Base-by-base conservation (phyloP, 192 early-diverging fungal species). In the Haplosporangium gracile region DNA sequence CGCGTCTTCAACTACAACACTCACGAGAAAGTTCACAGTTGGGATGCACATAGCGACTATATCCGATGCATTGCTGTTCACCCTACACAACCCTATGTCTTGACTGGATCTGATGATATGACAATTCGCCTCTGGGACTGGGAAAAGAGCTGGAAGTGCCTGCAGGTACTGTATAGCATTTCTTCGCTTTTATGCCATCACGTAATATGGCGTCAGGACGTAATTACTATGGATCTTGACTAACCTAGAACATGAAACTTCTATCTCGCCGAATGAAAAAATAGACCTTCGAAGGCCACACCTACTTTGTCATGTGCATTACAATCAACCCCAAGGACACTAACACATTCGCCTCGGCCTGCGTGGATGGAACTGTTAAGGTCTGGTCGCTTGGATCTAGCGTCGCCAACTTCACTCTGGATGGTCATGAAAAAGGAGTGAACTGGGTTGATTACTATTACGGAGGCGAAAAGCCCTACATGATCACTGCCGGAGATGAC, bases 1-100 rank as follows among this genome's bases (percentile, higher is more conserved):
- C 93, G 95, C 20, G 97, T 99, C 63, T 99, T 96, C 95, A 99
- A 99, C 95, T 99, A 99, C 93, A 99, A 99, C 89, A 99, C 99
- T 45, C 97, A 97, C 88, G 99, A 99, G 89, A 98, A 99, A 80
- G 96, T 99, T 24, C 93, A 95, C 26, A 94, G 95, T 49, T 99
- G 99, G 88, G 98, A 99, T 76, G 99, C 97, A 26, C 99, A 99
- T 85, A 91, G 92, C 78, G 99, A 99, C 88, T 99, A 99, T 82
- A 97, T 99, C 90, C 95, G 99, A 70, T 94, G 94, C 85, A 93
- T 99, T 72, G 98, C 98, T 29, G 97, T 99, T 40, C 99, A 99
- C 84, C 97, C 96, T 53, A 96, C 97, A n/a, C 97, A 97, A 82
- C 95, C 99, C 45, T 95, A 95, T 72, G 91, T 99, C 38, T 90